Percentiles rank a stretch among this genome's conserved stretches.
Evolutionary conservation across 2,329 filamentous ascomycete genomes (phyloP).

Genomic region (Stachybotrys chartarum): DNA sequence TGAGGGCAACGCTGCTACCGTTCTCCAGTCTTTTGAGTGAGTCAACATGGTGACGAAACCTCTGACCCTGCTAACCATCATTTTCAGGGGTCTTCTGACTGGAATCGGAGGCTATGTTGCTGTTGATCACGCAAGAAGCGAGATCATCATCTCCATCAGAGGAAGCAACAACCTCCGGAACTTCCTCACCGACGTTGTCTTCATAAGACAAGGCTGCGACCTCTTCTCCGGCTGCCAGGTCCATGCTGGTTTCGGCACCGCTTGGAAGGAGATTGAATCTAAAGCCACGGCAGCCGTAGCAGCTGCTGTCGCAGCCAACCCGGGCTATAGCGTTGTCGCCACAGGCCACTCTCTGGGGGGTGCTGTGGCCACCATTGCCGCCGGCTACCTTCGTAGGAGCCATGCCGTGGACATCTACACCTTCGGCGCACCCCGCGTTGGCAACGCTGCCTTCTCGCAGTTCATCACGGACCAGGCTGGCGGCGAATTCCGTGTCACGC

Average conservation of each 20-base stretch:
- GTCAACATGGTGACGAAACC: constrained; percentile 3
- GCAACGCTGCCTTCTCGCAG: constrained; percentile 45
- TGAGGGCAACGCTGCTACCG: constrained; percentile 31
- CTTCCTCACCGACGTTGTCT: constrained; percentile 49
- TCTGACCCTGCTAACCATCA: constrained; percentile 8
- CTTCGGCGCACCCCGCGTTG: constrained; percentile 60
- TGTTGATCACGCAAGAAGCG: constrained; percentile 36
- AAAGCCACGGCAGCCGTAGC: constrained; percentile 35
- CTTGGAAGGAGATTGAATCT: constrained; percentile 47
- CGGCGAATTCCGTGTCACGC: constrained; percentile 57
- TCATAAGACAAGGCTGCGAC: constrained; percentile 18
- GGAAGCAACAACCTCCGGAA: constrained; percentile 53
- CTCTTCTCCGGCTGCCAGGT: constrained; percentile 36
- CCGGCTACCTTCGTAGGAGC: constrained; percentile 46
- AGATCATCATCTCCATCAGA: constrained; percentile 54
- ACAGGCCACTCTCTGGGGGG: constrained; percentile 65
- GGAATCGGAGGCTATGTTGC: constrained; percentile 45
- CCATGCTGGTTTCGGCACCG: constrained; percentile 51
- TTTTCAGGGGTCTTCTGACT: constrained; percentile 28
- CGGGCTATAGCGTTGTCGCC: constrained; percentile 45
- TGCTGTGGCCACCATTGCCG: constrained; percentile 54
- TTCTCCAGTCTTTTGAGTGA: constrained; percentile 35
- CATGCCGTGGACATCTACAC: constrained; percentile 50
- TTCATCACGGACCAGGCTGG: constrained; percentile 47
- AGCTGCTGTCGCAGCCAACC: constrained; percentile 35